These are phyloP conservation scores for Penstemon davidsonii DNA, from an alignment of 257 asterid species.

Conservation along the genomic window DNA sequence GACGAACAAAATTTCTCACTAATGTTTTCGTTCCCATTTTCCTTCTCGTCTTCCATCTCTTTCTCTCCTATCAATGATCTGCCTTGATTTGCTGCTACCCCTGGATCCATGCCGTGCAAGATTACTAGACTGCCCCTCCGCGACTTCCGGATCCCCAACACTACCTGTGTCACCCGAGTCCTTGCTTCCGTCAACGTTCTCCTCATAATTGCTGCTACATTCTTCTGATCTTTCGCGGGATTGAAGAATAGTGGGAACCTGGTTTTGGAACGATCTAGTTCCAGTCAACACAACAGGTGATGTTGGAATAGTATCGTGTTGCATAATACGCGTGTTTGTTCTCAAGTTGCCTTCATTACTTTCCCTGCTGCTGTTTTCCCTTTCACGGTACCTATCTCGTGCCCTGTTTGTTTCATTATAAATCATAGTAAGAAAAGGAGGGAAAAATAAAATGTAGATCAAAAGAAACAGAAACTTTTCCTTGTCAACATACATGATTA, in stretches of 20 bases:
- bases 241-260: constrained; percentile 72
- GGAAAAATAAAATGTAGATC: background rate
- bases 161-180: constrained; percentile 91
- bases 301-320: constrained; percentile 39
- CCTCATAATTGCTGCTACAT: constrained; percentile 75
- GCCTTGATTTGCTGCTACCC: constrained; percentile 77
- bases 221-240: constrained; percentile 84
- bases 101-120: constrained; percentile 69
- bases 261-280: constrained; percentile 65
- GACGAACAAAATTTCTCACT: constrained; percentile 27
- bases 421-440: background rate
- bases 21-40: constrained; percentile 97
- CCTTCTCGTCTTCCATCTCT: constrained; percentile 88
- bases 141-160: constrained; percentile 74
- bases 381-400: constrained; percentile 83
- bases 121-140: constrained; percentile 60
- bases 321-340: constrained; percentile 44
- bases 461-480: too few relatives aligned
- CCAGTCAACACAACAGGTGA: constrained; percentile 59
- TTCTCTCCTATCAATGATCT: constrained; percentile 80
- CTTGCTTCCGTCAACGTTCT: constrained; percentile 72
- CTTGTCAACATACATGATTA: too few relatives aligned
- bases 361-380: constrained; percentile 73
- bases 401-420: constrained; percentile 35
- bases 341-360: constrained; percentile 60